Conservation (phyloP, 495 filamentous ascomycete genomes). For the Annulohypoxylon stygium region DNA sequence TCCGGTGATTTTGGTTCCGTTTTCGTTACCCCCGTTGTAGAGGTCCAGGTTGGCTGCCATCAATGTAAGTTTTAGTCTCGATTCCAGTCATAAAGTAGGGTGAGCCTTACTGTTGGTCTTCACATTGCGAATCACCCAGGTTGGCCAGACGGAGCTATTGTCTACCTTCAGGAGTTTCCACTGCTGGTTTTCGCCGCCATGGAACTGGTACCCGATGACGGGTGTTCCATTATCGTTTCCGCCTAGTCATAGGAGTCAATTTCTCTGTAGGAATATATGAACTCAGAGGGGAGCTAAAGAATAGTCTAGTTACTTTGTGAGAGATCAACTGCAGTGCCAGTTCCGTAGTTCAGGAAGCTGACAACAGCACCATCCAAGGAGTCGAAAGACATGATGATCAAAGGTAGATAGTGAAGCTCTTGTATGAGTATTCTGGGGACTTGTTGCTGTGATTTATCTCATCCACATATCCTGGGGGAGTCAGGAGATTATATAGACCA, state of each 20-base stretch:
- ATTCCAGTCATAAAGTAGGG: neutral
- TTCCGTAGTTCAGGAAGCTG: constrained; percentile 32
- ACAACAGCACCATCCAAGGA: constrained; percentile 25
- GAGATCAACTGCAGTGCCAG: constrained; percentile 16
- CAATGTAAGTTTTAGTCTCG: neutral
- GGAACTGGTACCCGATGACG: constrained; percentile 10
- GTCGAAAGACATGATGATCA: constrained; percentile 24
- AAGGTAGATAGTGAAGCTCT: no score
- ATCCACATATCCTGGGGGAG: no score
- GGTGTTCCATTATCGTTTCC: neutral
- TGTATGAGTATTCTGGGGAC: no score
- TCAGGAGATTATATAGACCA: no score
- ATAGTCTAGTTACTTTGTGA: neutral
- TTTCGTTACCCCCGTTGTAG: neutral
- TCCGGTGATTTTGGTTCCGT: constrained; percentile 15
- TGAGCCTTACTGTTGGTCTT: constrained; percentile 4
- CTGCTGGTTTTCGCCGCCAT: constrained; percentile 13
- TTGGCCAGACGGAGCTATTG: constrained; percentile 17
- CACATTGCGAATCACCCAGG: constrained; percentile 15
- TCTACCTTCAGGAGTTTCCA: constrained; percentile 18
- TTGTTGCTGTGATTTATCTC: no score
- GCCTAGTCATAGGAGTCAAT: neutral
- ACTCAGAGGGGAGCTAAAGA: neutral
- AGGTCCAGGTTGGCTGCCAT: constrained; percentile 21
- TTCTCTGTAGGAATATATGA: neutral